Conservation (phyloP, 225 moss, liverwort and hornwort species). For the Pleurozium schreberi region DNA sequence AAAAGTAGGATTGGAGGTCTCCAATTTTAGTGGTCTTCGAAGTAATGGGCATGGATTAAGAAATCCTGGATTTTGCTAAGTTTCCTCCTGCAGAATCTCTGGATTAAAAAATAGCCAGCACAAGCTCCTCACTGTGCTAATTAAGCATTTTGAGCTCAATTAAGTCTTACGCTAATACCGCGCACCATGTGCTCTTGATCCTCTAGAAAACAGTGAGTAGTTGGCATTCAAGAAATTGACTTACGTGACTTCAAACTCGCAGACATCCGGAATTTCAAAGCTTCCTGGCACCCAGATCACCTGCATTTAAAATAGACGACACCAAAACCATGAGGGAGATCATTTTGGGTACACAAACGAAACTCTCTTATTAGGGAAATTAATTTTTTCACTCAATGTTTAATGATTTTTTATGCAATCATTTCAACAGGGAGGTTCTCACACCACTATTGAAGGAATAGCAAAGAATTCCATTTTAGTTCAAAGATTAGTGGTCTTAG, state of each 20-base stretch:
- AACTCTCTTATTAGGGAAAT: neutral
- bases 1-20: neutral
- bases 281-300: conserved; percentile 86
- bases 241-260: conserved; percentile 75
- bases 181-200: neutral
- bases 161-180: neutral
- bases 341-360: neutral
- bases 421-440: neutral
- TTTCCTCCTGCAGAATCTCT: neutral
- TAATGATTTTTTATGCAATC: neutral
- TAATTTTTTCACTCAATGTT: neutral
- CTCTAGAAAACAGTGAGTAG: neutral
- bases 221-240: neutral
- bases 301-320: conserved; percentile 6
- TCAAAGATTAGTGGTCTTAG: neutral
- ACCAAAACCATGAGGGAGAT: neutral
- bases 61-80: neutral
- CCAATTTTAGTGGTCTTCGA: neutral
- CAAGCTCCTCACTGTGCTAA: neutral
- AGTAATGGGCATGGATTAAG: neutral
- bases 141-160: neutral
- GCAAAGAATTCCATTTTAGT: neutral
- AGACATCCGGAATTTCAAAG: conserved; percentile 82
- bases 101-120: neutral
- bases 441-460: neutral